These are phyloP conservation scores for Termitomyces eurrhizus DNA, from an alignment of 768 basidiomycete genomes.

Conservation along the genomic window DNA sequence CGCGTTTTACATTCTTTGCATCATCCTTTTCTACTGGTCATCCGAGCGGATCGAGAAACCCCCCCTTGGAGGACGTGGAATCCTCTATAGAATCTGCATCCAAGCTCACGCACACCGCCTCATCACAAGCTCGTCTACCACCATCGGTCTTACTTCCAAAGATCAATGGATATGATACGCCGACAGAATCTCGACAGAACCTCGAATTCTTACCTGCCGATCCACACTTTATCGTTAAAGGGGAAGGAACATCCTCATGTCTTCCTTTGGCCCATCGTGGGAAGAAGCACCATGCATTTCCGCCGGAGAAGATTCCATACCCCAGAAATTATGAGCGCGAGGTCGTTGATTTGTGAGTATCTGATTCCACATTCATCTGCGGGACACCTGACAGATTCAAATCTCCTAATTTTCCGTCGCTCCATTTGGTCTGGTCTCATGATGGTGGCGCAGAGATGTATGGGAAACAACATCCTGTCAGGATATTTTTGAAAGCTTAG, in stretches of 20 bases:
- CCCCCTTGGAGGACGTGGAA: neutral
- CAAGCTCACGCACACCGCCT: conserved; percentile 8
- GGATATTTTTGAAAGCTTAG: conserved; percentile 52
- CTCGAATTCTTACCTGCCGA: conserved; percentile 57
- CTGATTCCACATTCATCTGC: conserved; percentile 7
- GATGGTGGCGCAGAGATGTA: conserved; percentile 48
- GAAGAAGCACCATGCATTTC: conserved; percentile 55
- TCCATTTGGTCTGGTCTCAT: conserved; percentile 6
- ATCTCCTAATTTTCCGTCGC: neutral
- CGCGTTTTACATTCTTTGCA: conserved; percentile 18
- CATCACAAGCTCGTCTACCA: conserved; percentile 9
- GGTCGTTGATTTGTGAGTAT: conserved; percentile 63
- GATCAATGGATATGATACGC: conserved; percentile 6
- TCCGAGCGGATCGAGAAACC: neutral
- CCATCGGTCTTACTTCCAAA: conserved; percentile 5
- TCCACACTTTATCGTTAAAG: conserved; percentile 54
- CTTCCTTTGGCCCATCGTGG: conserved; percentile 28
- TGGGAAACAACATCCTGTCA: conserved; percentile 60
- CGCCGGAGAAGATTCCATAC: conserved; percentile 54
- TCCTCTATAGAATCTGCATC: conserved; percentile 11
- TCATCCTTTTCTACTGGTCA: conserved; percentile 10
- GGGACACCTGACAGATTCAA: neutral
- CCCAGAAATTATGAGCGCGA: conserved; percentile 62
- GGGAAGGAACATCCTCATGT: conserved; percentile 28
- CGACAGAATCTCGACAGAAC: conserved; percentile 12